Evolutionary conservation across 2,329 filamentous ascomycete genomes (phyloP).

Genomic region (Didymella exigua): DNA sequence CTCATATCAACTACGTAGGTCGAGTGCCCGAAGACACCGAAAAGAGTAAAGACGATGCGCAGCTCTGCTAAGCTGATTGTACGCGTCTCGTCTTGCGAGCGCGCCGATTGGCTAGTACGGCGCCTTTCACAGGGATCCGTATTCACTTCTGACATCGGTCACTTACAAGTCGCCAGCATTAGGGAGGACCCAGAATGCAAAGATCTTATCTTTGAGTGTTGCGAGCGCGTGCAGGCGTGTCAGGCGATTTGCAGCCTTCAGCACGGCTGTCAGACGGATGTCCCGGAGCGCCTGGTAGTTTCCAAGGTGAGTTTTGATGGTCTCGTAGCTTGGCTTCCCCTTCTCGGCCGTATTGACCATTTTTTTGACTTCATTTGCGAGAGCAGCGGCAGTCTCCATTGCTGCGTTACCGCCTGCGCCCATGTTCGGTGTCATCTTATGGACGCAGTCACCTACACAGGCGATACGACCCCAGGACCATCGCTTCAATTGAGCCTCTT

Average conservation of each 20-base stretch:
- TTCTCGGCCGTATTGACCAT: conserved; percentile 17
- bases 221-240: conserved; percentile 18
- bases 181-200: conserved; percentile 18
- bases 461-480: conserved; percentile 51
- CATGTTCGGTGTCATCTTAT: conserved; percentile 45
- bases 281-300: conserved; percentile 20
- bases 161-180: conserved; percentile 20
- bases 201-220: conserved; percentile 17
- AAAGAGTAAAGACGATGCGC: background rate
- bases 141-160: background rate
- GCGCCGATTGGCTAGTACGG: background rate
- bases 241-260: conserved; percentile 9
- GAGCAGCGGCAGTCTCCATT: conserved; percentile 26
- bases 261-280: conserved; percentile 4
- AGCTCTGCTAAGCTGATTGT: conserved; percentile 7
- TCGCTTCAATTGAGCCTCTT: conserved; percentile 47
- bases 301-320: conserved; percentile 9
- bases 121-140: background rate
- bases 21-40: background rate
- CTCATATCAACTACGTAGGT: background rate
- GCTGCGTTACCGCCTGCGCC: conserved; percentile 28
- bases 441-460: conserved; percentile 50
- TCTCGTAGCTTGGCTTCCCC: conserved; percentile 16
- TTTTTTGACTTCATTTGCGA: conserved; percentile 20
- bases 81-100: background rate